Percentiles rank a stretch among this genome's conserved stretches.
These are phyloP conservation scores for Didymella keratinophila DNA, from an alignment of 2,329 filamentous ascomycete genomes.

Conservation along the genomic window DNA sequence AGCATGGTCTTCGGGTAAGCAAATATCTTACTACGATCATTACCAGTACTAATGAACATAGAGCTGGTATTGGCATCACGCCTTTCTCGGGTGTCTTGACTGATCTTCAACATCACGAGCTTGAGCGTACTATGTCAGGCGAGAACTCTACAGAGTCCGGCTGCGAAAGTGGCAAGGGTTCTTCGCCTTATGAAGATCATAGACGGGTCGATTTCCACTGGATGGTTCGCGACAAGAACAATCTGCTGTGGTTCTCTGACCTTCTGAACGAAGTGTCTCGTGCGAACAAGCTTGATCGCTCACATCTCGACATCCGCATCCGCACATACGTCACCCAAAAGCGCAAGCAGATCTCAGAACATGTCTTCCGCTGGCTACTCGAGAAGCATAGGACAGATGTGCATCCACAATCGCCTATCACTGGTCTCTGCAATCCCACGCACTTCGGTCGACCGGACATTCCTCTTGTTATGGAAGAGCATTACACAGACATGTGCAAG, in stretches of 20 bases:
- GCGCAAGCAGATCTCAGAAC: constrained; percentile 60
- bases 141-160: constrained; percentile 23
- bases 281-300: constrained; percentile 45
- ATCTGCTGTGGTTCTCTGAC: constrained; percentile 65
- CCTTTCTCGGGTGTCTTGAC: constrained; percentile 66
- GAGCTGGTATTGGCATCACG: constrained; percentile 65
- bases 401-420: constrained; percentile 62
- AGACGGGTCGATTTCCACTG: constrained; percentile 67
- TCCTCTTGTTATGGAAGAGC: constrained; percentile 60
- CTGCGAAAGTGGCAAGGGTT: constrained; percentile 14
- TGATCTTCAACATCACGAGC: constrained; percentile 59
- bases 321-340: constrained; percentile 66
- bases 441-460: constrained; percentile 65
- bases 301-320: constrained; percentile 61
- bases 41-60: constrained; percentile 13
- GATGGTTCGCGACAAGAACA: constrained; percentile 66
- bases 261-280: constrained; percentile 59
- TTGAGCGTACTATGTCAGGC: constrained; percentile 40
- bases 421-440: constrained; percentile 62
- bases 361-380: constrained; percentile 65
- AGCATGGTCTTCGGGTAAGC: constrained; percentile 59
- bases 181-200: constrained; percentile 49
- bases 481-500: constrained; percentile 62
- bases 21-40: too few species aligned
- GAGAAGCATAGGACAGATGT: constrained; percentile 63